Evolutionary conservation across 2,329 filamentous ascomycete species (phyloP), one percentile per base, ranked within the genome.

Genomic region (Aspergillus sojae): DNA sequence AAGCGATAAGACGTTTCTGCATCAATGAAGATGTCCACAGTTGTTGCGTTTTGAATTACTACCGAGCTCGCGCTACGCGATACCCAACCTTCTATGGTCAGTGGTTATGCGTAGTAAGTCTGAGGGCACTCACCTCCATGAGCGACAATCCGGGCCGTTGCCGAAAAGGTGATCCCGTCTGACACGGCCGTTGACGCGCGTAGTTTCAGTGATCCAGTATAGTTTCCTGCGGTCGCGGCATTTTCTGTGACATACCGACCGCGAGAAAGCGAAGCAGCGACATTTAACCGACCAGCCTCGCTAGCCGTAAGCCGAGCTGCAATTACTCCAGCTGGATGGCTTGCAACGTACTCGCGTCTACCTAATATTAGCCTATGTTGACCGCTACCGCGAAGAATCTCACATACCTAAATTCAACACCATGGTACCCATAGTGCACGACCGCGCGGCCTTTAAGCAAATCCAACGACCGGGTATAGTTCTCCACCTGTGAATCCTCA

Each of bases 301-400:
- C 61, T 67, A 4, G 64, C 57, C 0, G 21, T 46, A 5, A 67
- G 41, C 10, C 64, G 26, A 4, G 64, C 30, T 10, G 52, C 65
- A 16, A 68, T 23, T 1, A 67, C 48, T 4, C 57, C 61, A 5
- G 61, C 60, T 2, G 66, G 62, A 57, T 63, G 58, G 34, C 66
- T 68, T 2, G 65, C 61, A 5, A 68, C 30, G 45, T 65, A 67
- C 36, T 65, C 66, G 5, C 66, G 62, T 2, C 65, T 67, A 23
- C 9, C n/a, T 26, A 30, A 23, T 4, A 21, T 56, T 32, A 62
- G 36, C 28, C 11, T 12, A 23, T 6, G 9, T 23, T 14, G 45
- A 0, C 21, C 23, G 7, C 5, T 10, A 16, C 5, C 1, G 2
- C 7, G 36, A 6, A 3, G 0, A 16, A 5, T 14, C 5, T 3